A percentile compares a stretch with the other conserved stretches of the same genome.
Conservation (phyloP, 176 grass and related monocot genomes). For the Aegilops bicornis region DNA sequence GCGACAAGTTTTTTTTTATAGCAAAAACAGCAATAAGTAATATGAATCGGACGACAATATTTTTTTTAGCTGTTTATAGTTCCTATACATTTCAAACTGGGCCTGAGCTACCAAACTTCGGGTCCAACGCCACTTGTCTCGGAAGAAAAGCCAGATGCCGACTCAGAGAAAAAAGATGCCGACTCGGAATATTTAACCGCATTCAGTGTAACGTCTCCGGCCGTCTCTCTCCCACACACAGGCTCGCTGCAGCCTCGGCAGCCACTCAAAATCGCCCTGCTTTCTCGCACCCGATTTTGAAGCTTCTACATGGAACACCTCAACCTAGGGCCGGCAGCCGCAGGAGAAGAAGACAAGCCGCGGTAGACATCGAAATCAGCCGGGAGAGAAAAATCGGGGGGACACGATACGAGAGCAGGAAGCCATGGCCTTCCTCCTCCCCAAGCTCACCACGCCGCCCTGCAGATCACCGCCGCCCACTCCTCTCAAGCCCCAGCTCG, state of each 20-base stretch:
- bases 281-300: slow-evolving; percentile 33
- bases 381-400: background rate
- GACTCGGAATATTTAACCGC: background rate
- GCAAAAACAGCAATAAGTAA: too few species aligned
- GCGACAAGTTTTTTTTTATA: too few species aligned
- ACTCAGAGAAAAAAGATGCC: background rate
- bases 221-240: background rate
- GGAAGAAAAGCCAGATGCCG: background rate
- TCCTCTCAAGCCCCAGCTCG: slow-evolving; percentile 46
- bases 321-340: background rate
- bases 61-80: too few species aligned
- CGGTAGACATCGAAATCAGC: background rate
- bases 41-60: too few species aligned
- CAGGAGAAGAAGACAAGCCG: background rate
- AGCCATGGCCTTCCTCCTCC: slow-evolving; percentile 85
- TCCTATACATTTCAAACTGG: too few species aligned
- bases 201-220: background rate
- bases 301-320: slow-evolving; percentile 36
- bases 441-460: slow-evolving; percentile 72
- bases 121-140: too few species aligned
- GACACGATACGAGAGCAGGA: background rate
- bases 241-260: slow-evolving; percentile 33
- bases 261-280: slow-evolving; percentile 58
- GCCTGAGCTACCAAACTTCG: too few species aligned
- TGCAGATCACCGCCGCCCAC: slow-evolving; percentile 44